Evolutionary conservation across 768 basidiomycete species (phyloP).

Genomic region (Rhizopogon salebrosus): DNA sequence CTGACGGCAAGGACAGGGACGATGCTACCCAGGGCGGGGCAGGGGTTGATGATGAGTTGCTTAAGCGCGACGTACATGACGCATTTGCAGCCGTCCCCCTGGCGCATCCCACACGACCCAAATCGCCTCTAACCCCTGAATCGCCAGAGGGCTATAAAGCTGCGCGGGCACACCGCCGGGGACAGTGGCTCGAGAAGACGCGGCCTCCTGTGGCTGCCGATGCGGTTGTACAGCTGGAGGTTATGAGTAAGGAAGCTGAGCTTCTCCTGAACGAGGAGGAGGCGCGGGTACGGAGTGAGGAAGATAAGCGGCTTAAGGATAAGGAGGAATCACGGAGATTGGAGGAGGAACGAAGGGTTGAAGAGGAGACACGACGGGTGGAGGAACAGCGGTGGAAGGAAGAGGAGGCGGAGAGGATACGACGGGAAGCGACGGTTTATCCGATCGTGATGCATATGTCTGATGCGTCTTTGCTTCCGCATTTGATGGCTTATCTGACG

Average conservation of each 20-base stretch:
- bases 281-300: neutral
- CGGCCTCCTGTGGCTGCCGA: constrained; percentile 32
- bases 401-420: constrained; percentile 4
- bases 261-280: constrained; percentile 16
- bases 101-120: constrained; percentile 1
- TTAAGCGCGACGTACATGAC: no score
- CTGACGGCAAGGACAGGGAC: neutral
- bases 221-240: constrained; percentile 19
- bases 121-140: constrained; percentile 9
- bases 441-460: constrained; percentile 54
- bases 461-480: constrained; percentile 45
- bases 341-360: neutral
- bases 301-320: neutral
- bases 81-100: no score
- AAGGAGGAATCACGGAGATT: neutral
- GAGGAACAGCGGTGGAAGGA: neutral
- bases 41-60: no score
- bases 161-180: constrained; percentile 37
- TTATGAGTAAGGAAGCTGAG: constrained; percentile 12
- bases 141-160: constrained; percentile 35
- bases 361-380: constrained; percentile 4
- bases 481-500: constrained; percentile 55
- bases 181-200: constrained; percentile 34
- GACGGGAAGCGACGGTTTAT: constrained; percentile 27
- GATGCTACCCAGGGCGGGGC: neutral